Base-by-base conservation (phyloP, 768 basidiomycete genomes). In the Filobasidium wieringae region DNA sequence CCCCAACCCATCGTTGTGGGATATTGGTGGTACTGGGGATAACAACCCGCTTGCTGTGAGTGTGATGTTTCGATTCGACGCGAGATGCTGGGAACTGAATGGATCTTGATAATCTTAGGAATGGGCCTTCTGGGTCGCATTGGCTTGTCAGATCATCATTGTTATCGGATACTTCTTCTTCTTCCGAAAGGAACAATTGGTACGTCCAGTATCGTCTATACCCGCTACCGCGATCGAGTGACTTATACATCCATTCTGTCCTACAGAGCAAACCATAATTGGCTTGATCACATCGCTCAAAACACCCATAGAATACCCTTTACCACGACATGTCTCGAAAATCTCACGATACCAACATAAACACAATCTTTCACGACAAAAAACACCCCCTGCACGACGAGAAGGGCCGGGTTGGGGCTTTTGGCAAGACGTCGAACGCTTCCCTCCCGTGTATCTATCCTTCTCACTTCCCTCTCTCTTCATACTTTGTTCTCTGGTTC, bases 131-230 rank as follows among this genome's bases (percentile, higher is more conserved):
- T 93, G 90, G 90, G 74, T 91, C 51, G 88, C 87, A 53, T 62
- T 77, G n/a, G 58, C 70, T 24, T 72, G 72, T 57, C 70, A 73
- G 53, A 66, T 93, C 54, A 73, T 90, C 64, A 89, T 93, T 68
- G 88, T 92, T 58, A 74, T 84, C 60, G 90, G 90, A 22, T 93
- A 93, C 77, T 90, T 91, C 78, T 87, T 87, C 87, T 92, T 93
- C 81, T 93, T 92, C 76, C 83, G 90, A 73, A 90, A 88, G 76
- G 90, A 93, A 75, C 90, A 93, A 72, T 81, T 93, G 65, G 56
- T 57, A 40, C 29, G 56, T 56, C 6, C 33, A 7, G 7, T 14
- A 15, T 24, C 4, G 34, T 39, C 29, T 15, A 12, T 40, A 11
- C 6, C 30, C 4, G 9, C 29, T 15, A 37, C 29, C 41, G 39